Base-by-base conservation (phyloP, 31 red algal species). In the Asparagopsis taxiformis region DNA sequence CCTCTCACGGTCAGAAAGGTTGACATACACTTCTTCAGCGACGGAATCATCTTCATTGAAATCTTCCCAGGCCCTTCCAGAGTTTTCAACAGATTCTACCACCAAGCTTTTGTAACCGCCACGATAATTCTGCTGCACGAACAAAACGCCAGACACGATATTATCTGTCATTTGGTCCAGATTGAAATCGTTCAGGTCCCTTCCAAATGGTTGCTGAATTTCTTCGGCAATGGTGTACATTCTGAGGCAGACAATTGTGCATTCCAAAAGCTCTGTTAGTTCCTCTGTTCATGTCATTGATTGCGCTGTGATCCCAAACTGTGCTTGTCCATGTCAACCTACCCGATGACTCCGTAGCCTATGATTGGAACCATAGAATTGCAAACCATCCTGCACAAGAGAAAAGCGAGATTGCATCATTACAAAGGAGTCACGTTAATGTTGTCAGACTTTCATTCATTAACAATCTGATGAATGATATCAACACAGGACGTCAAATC, bases 361-460 rank as follows among this genome's bases (percentile, higher is more conserved):
- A 84, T 84, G 25, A 84, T 72, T 38, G 68, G 36, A n/a, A 84
- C 79, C 79, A 84, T 31, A 84, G 64, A n/a, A 84, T 84, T n/a
- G n/a, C n/a, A n/a, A n/a, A n/a, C n/a, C n/a, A n/a, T n/a, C n/a
- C n/a, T n/a, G n/a, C n/a, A n/a, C 44, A 50, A 50, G 44, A 50
- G 11, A 50, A 50, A 13, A 17, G 17, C 11, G 17, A 17, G 17
- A 17, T 13, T 13, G 11, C 11, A 50, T 50, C 44, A 17, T 50
- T 17, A 17, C 11, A 50, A 50, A 50, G 44, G 17, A 50, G n/a
- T n/a, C 44, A 50, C 11, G 44, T 50, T 50, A 50, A 17, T 17
- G 10, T 50, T 50, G 11, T 50, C 11, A 50, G 44, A 50, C 10
- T 50, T 50, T 17, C 11, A 50, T 17, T 17, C 44, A 50, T 10